Evolutionary conservation across 2,329 filamentous ascomycete genomes (phyloP), one percentile per base, ranked within the genome.

Genomic region (Lasiodiplodia citricola): DNA sequence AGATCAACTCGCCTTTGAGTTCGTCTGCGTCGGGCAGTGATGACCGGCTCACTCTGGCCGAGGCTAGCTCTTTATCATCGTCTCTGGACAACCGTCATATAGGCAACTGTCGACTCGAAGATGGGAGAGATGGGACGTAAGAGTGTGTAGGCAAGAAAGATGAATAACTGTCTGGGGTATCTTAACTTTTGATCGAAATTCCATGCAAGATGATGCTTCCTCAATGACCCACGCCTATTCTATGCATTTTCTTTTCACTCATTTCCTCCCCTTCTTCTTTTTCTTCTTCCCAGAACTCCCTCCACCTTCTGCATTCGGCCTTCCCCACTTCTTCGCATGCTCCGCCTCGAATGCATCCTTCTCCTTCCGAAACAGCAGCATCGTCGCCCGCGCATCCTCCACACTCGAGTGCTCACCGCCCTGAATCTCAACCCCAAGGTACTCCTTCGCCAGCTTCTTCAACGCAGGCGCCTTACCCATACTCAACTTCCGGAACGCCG

Each of bases 341-440:
- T 97, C 93, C 68, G 89, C 83, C 77, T 98, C 96, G 76, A 99
- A 97, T 0, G 86, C 91, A 21, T 90, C 85, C 82, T 97, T 98
- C 78, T 94, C 88, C 72, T 89, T 88, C 70, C 92, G 87, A 76
- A 97, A 98, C 52, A 99, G 82, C 68, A 95, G 82, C 94, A 99
- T 98, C 0, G 94, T 91, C 5, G 92, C 93, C 72, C 93, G 85
- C 1, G 96, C 96, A 83, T 99, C 96, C 74, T 90, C 88, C 67
- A 90, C 83, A 74, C 85, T 87, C 66, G 84, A 87, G 81, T 90
- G 88, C 70, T 86, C 84, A 1, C 87, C 87, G 4, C 81, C 82
- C 75, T 90, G 88, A 35, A 90, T 90, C 68, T 85, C 84, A 67
- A 88, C 74, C 0, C 88, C 88, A 44, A 90, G 73, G 67, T 88